These are phyloP conservation scores for Pichia cactophila DNA, from an alignment of 1,139 yeast species.

Conservation along the genomic window DNA sequence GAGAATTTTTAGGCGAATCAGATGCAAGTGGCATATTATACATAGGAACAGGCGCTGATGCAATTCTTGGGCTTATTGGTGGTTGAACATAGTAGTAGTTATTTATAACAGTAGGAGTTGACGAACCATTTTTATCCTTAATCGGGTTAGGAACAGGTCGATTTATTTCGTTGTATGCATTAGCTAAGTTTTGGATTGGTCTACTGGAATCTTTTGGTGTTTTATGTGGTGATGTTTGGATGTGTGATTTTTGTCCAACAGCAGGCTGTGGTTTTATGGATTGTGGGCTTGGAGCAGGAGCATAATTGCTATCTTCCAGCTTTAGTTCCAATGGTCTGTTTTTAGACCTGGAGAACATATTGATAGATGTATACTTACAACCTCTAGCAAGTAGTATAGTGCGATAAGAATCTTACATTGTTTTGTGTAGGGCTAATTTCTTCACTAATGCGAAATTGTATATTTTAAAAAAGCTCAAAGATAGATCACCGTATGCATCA, in stretches of 20 bases:
- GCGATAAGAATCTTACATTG: too few relatives aligned
- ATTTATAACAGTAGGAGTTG: constrained; percentile 23
- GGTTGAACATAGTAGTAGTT: constrained; percentile 23
- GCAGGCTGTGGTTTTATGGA: constrained; percentile 24
- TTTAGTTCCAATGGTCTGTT: constrained; percentile 21
- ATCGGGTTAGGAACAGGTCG: constrained; percentile 1
- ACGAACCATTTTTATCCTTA: neutral
- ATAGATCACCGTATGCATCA: too few relatives aligned
- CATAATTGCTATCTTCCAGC: constrained; percentile 23
- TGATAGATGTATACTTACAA: neutral
- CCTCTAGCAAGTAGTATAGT: too few relatives aligned
- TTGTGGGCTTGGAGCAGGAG: constrained; percentile 25
- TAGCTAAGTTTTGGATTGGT: constrained; percentile 5
- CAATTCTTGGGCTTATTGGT: neutral
- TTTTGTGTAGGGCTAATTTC: too few relatives aligned
- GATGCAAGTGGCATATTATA: neutral
- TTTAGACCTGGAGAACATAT: constrained; percentile 19
- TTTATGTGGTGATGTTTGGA: neutral
- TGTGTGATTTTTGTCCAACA: constrained; percentile 14
- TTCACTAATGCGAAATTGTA: too few relatives aligned
- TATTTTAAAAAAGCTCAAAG: too few relatives aligned
- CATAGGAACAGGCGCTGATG: neutral
- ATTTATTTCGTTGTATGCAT: neutral
- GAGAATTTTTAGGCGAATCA: neutral
- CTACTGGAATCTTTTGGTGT: neutral